Base-by-base conservation (phyloP, 805 yeast species). In the Suhomyces vadensis region DNA sequence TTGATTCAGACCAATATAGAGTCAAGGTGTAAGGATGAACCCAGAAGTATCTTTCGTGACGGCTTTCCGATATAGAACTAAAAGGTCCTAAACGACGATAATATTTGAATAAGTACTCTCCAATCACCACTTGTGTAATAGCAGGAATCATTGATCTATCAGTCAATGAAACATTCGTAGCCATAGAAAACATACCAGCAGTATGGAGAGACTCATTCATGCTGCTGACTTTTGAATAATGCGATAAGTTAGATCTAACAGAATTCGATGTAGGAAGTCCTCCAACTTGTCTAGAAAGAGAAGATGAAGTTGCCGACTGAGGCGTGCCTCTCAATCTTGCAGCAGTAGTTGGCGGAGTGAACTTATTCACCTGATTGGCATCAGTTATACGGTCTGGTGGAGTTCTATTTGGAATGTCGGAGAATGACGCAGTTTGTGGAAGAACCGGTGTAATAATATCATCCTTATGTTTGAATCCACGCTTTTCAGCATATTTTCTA, bases 31-130 rank as follows among this genome's bases (percentile, higher is more conserved):
- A 91, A 3, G 99, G 98, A 65, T 92, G 96, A 36, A 94, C 80
- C 98, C 98, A 94, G 75, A 92, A 92, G 68, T 81, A 92, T 52
- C 97, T 77, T 58, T 86, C 94, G 59, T 92, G 99, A 47, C 97
- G 78, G 33, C 79, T 78, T 40, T 89, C 94, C 0, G 92, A 78
- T 16, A 88, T 75, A 1, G 85, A 75, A 29, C 88, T 83, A 39
- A 87, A 71, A 11, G 90, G 85, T 1, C 91, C 91, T 42, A 85
- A 65, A 48, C 82, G 81, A 46, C 94, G 81, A 61, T 84, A 87
- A 61, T 91, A 91, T 64, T 92, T 92, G 77, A 76, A 83, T 46
- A 91, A 70, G 52, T 82, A 87, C 60, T 92, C 98, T 41, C 99
- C 99, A 63, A 91, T 86, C 35, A 92, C 90, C 3, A 94, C 87